Conservation (phyloP, 2,329 filamentous ascomycete species). For the Trichophyton benhamiae region DNA sequence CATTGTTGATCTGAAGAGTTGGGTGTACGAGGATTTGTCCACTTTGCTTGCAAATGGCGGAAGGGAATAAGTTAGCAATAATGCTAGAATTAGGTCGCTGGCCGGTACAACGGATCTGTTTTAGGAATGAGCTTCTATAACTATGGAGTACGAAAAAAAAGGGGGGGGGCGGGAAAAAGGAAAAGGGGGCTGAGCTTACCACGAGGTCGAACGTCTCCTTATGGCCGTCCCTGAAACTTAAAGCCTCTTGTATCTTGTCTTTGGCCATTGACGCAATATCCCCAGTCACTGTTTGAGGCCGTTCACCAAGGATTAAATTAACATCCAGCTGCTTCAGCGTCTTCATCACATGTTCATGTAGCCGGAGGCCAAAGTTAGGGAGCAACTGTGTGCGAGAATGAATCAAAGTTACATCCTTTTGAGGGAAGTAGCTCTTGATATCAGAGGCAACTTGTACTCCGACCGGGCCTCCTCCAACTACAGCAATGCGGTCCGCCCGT, state of each 20-base stretch:
- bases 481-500: constrained; percentile 33
- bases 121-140: constrained; percentile 19
- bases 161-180: too few relatives aligned
- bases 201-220: constrained; percentile 9
- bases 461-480: constrained; percentile 24
- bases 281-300: constrained; percentile 7
- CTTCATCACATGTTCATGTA: constrained; percentile 30
- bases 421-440: constrained; percentile 30
- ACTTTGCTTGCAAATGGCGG: constrained; percentile 32
- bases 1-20: constrained; percentile 42
- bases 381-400: constrained; percentile 27
- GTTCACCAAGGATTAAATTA: constrained; percentile 12
- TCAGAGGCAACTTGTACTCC: constrained; percentile 35
- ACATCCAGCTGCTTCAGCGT: constrained; percentile 19
- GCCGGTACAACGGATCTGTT: constrained; percentile 15
- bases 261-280: constrained; percentile 2
- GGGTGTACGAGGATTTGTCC: constrained; percentile 44
- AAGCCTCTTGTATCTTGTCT: not conserved
- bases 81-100: constrained; percentile 8
- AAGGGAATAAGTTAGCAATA: constrained; percentile 28
- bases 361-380: constrained; percentile 14
- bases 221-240: constrained; percentile 9
- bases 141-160: not conserved
- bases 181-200: not conserved
- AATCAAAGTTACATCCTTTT: constrained; percentile 31